Percentiles rank a stretch among this genome's conserved stretches.
phyloP scores from a whole-genome alignment of 805 yeast species.

The Nadsonia fulvescens region DNA sequence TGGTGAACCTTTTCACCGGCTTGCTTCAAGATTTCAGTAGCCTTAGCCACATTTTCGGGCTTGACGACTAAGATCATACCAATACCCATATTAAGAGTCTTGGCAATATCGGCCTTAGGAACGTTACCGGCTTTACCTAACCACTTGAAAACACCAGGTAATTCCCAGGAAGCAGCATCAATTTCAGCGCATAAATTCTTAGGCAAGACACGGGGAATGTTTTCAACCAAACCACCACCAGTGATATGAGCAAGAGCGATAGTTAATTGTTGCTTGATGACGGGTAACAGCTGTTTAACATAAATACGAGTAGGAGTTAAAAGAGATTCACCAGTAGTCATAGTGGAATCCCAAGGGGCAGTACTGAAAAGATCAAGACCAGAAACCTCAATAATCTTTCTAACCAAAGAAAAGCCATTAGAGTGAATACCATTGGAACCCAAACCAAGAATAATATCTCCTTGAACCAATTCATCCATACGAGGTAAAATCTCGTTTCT shows the following conservation, averaged over 20 bases:
- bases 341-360: slow-evolving; percentile 70
- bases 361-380: slow-evolving; percentile 51
- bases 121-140: slow-evolving; percentile 82
- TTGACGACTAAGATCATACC: slow-evolving; percentile 89
- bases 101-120: slow-evolving; percentile 65
- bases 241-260: slow-evolving; percentile 93
- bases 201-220: slow-evolving; percentile 90
- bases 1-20: slow-evolving; percentile 62
- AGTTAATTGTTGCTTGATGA: slow-evolving; percentile 46
- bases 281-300: slow-evolving; percentile 74
- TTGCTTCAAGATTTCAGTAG: slow-evolving; percentile 31
- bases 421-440: slow-evolving; percentile 91
- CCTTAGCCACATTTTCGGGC: slow-evolving; percentile 41
- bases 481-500: slow-evolving; percentile 61
- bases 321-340: slow-evolving; percentile 70
- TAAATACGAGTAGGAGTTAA: slow-evolving; percentile 85
- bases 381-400: slow-evolving; percentile 71
- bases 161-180: slow-evolving; percentile 64
- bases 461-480: slow-evolving; percentile 44
- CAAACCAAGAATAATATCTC: slow-evolving; percentile 73
- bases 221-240: slow-evolving; percentile 95
- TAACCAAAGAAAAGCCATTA: slow-evolving; percentile 86
- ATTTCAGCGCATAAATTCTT: slow-evolving; percentile 57
- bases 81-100: slow-evolving; percentile 89
- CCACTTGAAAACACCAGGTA: slow-evolving; percentile 87